Evolutionary conservation across 2,329 filamentous ascomycete species (phyloP), one percentile per base, ranked within the genome.

Genomic region (Aureobasidium leucospermi): DNA sequence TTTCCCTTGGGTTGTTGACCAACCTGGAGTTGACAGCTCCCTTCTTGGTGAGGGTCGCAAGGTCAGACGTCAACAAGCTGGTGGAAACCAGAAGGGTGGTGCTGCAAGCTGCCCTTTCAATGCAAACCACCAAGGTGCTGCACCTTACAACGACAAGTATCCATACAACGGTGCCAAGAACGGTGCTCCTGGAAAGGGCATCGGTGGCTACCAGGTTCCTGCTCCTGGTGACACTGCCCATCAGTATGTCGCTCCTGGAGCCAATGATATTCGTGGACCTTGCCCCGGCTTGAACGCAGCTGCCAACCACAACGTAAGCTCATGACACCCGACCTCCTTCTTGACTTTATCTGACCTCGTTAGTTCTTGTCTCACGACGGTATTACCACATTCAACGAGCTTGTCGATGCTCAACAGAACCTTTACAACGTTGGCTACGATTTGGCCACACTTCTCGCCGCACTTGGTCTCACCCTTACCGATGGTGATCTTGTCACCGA

Each of bases 351-450:
- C 53, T 46, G 31, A 41, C 39, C 10, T 15, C 15, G 29, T 8
- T 36, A 55, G 58, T 77, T 77, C 67, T 66, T 77, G 6, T 69
- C 74, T 29, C 72, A 70, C 46, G 75, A 77, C 55, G 76, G 75
- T 36, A 70, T 78, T 45, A 70, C 69, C 11, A 77, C 68, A 31
- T 75, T 72, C 68, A 70, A 67, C 45, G 75, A 78, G 64, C 69
- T 77, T n/a, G 73, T 78, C 48, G 74, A 76, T 61, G 74, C 74
- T 34, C 73, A 76, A 48, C 75, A 77, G 64, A 77, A 78, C 51
- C 60, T 77, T 29, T 78, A 76, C 68, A 77, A 77, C 39, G 71
- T 77, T 23, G 73, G 69, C 49, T 76, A 74, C 53, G 74, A 76
- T 60, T 67, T 77, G 28, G 71, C 75, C 8, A 67, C 68, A 31